Evolutionary conservation across 1,284 basidiomycete genomes (phyloP).

Genomic region (Cutaneotrichosporon cavernicola): DNA sequence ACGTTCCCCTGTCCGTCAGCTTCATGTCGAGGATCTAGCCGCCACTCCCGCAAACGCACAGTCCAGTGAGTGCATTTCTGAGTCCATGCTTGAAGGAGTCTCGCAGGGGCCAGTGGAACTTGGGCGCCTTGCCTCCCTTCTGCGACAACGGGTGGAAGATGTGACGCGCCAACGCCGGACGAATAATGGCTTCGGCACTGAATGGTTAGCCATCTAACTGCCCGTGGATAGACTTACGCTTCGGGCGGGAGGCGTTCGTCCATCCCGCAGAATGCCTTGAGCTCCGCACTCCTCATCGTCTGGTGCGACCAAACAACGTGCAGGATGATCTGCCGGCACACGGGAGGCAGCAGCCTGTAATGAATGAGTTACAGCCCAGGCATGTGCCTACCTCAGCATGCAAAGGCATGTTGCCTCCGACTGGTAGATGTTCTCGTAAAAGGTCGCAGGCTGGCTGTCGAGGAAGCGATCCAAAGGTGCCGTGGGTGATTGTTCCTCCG

Average conservation of each 20-base stretch:
- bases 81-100: conserved; percentile 75
- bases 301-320: conserved; percentile 88
- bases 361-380: not conserved
- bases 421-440: conserved; percentile 79
- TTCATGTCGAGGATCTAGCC: conserved; percentile 15
- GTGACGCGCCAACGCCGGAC: conserved; percentile 68
- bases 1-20: conserved; percentile 66
- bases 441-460: conserved; percentile 78
- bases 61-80: conserved; percentile 85
- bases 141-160: conserved; percentile 60
- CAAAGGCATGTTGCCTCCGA: conserved; percentile 90
- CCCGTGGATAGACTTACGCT: conserved; percentile 27
- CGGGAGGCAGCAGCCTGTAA: conserved; percentile 71
- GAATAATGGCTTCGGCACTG: conserved; percentile 68
- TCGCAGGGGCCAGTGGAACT: conserved; percentile 61
- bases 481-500: conserved; percentile 33
- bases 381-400: conserved; percentile 70
- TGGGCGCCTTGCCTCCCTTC: conserved; percentile 53
- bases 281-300: conserved; percentile 66
- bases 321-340: conserved; percentile 88
- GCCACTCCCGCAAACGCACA: conserved; percentile 58
- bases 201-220: conserved; percentile 13
- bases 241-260: conserved; percentile 45
- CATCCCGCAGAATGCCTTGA: conserved; percentile 78
- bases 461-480: conserved; percentile 65